A percentile compares a stretch with the other conserved stretches of the same genome.
These are phyloP conservation scores for Scedosporium apiospermum DNA, from an alignment of 2,329 filamentous ascomycete genomes.

Conservation along the genomic window DNA sequence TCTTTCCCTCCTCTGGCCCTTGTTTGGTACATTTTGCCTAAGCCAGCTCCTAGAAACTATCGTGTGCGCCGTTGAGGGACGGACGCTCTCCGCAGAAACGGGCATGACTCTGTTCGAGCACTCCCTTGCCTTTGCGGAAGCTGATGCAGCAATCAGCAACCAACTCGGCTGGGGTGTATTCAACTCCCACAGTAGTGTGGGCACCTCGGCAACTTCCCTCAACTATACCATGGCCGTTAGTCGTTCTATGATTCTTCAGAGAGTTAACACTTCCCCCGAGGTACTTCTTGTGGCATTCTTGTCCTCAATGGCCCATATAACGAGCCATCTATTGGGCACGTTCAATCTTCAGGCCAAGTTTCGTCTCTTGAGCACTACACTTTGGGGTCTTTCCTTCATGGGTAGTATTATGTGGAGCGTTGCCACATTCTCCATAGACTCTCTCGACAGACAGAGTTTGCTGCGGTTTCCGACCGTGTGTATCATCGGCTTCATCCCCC, in stretches of 20 bases:
- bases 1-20: conserved; percentile 63
- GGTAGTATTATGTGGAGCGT: conserved; percentile 71
- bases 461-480: conserved; percentile 88
- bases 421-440: conserved; percentile 49
- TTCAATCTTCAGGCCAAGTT: conserved; percentile 70
- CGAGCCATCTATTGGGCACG: conserved; percentile 73
- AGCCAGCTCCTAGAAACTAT: conserved; percentile 87
- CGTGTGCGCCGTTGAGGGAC: conserved; percentile 78
- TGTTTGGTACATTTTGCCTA: conserved; percentile 59
- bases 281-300: conserved; percentile 78
- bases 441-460: conserved; percentile 53
- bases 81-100: conserved; percentile 70
- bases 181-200: conserved; percentile 5
- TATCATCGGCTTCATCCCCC: conserved; percentile 89
- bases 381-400: conserved; percentile 92
- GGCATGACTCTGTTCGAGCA: conserved; percentile 97
- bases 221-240: conserved; percentile 37
- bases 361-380: conserved; percentile 74
- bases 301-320: conserved; percentile 82
- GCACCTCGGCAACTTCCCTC: conserved; percentile 11
- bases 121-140: conserved; percentile 90
- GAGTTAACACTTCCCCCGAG: conserved; percentile 83
- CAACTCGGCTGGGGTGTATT: conserved; percentile 61
- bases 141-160: conserved; percentile 76
- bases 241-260: conserved; percentile 59